Evolutionary conservation across 1,139 yeast genomes (phyloP).

Genomic region (Entelexis paramagnoliae): DNA sequence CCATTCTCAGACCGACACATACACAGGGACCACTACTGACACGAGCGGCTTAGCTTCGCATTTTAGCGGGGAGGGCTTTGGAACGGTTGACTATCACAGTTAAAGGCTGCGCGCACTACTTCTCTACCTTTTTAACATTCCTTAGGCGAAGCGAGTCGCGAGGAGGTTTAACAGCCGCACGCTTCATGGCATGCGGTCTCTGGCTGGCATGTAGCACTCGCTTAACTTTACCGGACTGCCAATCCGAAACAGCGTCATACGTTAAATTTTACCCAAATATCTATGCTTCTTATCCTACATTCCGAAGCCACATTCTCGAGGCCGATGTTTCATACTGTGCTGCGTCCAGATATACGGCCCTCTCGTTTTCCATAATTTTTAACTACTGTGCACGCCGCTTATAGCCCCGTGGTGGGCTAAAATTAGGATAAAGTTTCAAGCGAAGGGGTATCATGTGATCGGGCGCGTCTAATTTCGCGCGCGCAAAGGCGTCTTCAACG

Average conservation of each 20-base stretch:
- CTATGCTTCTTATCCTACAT: not conserved
- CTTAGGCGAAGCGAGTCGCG: too few relatives aligned
- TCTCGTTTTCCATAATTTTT: too few relatives aligned
- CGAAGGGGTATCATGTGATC: constrained; percentile 1
- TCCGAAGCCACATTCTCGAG: not conserved
- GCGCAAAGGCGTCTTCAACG: not conserved
- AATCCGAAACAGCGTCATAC: not conserved
- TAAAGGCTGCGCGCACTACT: too few relatives aligned
- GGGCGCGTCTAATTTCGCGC: not conserved
- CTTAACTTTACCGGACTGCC: not conserved
- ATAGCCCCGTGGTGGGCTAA: not conserved
- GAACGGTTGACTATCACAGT: not conserved
- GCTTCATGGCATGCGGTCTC: not conserved
- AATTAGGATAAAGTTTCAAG: not conserved
- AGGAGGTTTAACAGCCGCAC: too few relatives aligned
- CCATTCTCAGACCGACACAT: not conserved
- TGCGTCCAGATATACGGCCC: too few relatives aligned
- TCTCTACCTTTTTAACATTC: too few relatives aligned
- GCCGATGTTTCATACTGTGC: too few relatives aligned
- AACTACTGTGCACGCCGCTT: not conserved
- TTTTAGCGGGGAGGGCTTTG: not conserved
- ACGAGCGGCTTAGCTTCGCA: not conserved
- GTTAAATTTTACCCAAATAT: not conserved
- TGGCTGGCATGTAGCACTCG: not conserved
- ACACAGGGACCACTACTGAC: not conserved